Conservation (phyloP, 2,329 filamentous ascomycete species). For the Penicillium janthinellum region DNA sequence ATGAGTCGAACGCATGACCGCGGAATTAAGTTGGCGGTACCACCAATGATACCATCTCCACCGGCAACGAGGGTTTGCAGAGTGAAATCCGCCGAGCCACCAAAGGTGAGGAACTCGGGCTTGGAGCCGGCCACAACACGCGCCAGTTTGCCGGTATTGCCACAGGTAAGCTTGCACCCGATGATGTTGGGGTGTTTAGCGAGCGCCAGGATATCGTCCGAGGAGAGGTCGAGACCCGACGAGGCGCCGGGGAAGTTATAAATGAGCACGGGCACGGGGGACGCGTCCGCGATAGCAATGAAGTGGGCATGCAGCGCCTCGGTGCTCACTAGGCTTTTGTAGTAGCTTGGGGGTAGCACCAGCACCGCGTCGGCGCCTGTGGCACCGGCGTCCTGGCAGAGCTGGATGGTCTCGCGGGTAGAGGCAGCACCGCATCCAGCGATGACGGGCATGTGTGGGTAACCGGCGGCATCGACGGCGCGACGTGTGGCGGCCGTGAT, state of each 20-base stretch:
- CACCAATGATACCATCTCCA: conserved; percentile 81
- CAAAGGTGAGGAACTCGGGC: conserved; percentile 75
- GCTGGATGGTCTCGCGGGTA: conserved; percentile 69
- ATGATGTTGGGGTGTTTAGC: conserved; percentile 66
- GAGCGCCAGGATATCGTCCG: conserved; percentile 63
- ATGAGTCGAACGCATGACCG: conserved; percentile 78
- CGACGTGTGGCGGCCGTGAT: conserved; percentile 71
- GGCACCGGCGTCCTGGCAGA: conserved; percentile 68
- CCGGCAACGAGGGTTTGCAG: conserved; percentile 77
- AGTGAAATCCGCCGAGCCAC: conserved; percentile 85
- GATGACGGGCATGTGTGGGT: conserved; percentile 67
- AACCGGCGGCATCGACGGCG: conserved; percentile 68
- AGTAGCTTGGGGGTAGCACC: conserved; percentile 76
- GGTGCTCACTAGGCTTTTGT: conserved; percentile 66
- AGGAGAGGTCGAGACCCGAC: conserved; percentile 68
- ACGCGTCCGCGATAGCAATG: conserved; percentile 62
- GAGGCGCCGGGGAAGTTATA: conserved; percentile 74
- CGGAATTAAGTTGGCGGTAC: conserved; percentile 81
- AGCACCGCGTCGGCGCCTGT: conserved; percentile 75
- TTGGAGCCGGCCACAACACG: conserved; percentile 57
- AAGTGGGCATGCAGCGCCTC: conserved; percentile 66
- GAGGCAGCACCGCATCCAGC: conserved; percentile 76
- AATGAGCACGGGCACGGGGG: conserved; percentile 65
- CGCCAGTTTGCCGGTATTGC: conserved; percentile 72
- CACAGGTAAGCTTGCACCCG: conserved; percentile 72